phyloP scores from a whole-genome alignment of 2,329 filamentous ascomycete species.

The Sporothrix humicola region DNA sequence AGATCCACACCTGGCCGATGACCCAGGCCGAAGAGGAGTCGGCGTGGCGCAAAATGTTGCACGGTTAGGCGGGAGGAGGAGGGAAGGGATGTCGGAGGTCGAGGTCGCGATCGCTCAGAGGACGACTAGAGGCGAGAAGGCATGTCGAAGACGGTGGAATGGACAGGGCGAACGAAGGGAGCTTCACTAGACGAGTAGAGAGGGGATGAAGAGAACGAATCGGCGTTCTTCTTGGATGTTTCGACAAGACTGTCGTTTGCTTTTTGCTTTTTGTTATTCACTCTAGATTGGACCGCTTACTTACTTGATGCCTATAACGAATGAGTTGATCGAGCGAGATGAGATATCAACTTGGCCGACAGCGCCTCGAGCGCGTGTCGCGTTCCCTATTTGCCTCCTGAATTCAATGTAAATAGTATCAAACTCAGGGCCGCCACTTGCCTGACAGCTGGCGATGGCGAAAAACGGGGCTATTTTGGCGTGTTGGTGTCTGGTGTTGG shows the following conservation, averaged over 20 bases:
- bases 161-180: not conserved
- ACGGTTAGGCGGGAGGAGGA: slow-evolving; percentile 18
- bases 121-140: slow-evolving; percentile 7
- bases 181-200: not conserved
- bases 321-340: no score
- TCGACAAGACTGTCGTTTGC: not conserved
- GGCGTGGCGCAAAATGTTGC: slow-evolving; percentile 38
- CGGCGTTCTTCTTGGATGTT: not conserved
- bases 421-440: slow-evolving; percentile 16
- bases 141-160: not conserved
- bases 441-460: slow-evolving; percentile 20
- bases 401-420: not conserved
- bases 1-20: slow-evolving; percentile 44
- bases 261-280: not conserved
- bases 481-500: no score
- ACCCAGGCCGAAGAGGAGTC: slow-evolving; percentile 39
- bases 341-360: no score
- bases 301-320: no score
- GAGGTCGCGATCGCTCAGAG: not conserved
- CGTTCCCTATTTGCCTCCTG: not conserved
- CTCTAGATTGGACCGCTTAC: no score
- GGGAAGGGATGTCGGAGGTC: not conserved
- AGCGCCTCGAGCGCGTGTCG: not conserved
- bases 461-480: not conserved
- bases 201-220: not conserved